Base-by-base conservation (phyloP, 495 filamentous ascomycete species). In the Trichoderma gamsii region DNA sequence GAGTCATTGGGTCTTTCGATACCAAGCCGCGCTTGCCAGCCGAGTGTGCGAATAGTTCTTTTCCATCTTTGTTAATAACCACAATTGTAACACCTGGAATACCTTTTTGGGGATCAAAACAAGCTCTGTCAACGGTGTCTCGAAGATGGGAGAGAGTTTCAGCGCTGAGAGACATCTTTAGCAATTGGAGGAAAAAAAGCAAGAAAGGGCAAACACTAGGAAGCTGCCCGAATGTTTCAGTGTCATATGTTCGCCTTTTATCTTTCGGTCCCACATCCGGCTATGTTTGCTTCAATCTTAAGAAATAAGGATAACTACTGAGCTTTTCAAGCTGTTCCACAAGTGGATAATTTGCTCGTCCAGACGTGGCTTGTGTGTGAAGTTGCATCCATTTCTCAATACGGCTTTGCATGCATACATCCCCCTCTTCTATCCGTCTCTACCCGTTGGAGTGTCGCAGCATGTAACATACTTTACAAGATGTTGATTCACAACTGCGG, bases 1-100 rank as follows among this genome's bases (percentile, higher is more conserved):
- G 66, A 2, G 75, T 79, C 82, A 88, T 84, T 13, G 79, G 76
- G 0, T 73, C 66, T 27, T 69, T 72, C 1, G 74, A 76, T 25
- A 11, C 43, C 4, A 76, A 49, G 7, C 82, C 83, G 15, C 73
- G 74, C 43, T 76, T 78, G 0, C 85, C 85, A 12, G 80, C 77
- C 11, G 84, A 76, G 65, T 83, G 75, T 7, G 77, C 71, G 65
- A 86, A 82, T 9, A 86, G 70, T 32, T 80, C 73, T 4, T 81
- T 76, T 49, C 86, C 85, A 70, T 81, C 66, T 63, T 77, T 79
- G 67, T 77, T 79, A 23, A 86, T 78, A 5, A 82, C 79, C 1
- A 82, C 79, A 64, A 82, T 76, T 5, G 81, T 76, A 15, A 77
- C 71, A 2, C 85, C 84, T 0, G 82, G 80, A 15, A 88, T 72